Base-by-base conservation (phyloP, 1,139 yeast genomes). In the Petasospora rhodanensis region DNA sequence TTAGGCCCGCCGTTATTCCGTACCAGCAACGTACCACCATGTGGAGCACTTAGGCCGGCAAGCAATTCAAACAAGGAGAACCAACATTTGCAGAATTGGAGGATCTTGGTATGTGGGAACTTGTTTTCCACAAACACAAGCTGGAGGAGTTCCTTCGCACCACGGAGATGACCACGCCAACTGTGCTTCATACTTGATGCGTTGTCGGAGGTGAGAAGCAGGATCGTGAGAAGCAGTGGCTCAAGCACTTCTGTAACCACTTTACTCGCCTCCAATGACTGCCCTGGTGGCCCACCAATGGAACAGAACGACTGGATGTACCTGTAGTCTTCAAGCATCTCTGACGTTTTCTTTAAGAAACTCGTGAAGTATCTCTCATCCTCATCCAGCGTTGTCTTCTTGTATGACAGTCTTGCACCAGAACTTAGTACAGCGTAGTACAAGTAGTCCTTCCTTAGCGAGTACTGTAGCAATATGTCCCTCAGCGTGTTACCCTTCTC, bases 111-210 rank as follows among this genome's bases (percentile, higher is more conserved):
- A 10, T 64, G 56, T 8, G 61, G 59, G 14, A 56, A 46, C 23
- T 61, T 59, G 6, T 47, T 42, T 23, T 71, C 66, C 11, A 45
- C 32, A 26, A 44, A 46, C 1, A 41, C 39, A 41, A 75, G 76
- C 30, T 78, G 58, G 22, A 77, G 58, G 15, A 81, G 57, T 42
- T 79, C 86, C 42, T 79, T 79, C 1, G 86, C 89, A n/a, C 87
- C 89, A 44, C 72, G 65, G 25, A 81, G 60, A 59, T 81, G 89
- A 0, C 86, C 80, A 40, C 89, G 62, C 91, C 89, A 81, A 44
- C 76, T 75, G 40, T 79, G 83, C 31, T 59, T 58, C 57, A 73
- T 71, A 1, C 76, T 64, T 10, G 80, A 66, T 0, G 87, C 86
- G 51, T 81, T 78, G 33, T 80, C 81, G 33, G 84, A 70, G 0